A percentile compares a stretch with the other conserved stretches of the same genome.
These are phyloP conservation scores for Camellia sinensis DNA, from an alignment of 148 eudicot species.

Conservation along the genomic window DNA sequence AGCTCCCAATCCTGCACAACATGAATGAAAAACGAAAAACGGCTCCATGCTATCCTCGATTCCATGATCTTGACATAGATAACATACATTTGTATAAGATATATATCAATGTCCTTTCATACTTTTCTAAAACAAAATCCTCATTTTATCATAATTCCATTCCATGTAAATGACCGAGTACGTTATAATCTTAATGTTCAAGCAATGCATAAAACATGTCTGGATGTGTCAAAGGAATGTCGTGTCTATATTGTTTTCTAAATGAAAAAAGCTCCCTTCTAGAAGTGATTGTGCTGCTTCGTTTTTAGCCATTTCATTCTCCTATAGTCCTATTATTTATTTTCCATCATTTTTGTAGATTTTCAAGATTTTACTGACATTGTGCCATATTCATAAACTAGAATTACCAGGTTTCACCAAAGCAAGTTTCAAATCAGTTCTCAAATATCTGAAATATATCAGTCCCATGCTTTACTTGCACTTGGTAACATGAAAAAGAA, in stretches of 20 bases:
- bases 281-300: too few relatives aligned
- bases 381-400: not conserved
- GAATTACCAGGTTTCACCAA: conserved; percentile 1
- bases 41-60: not conserved
- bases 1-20: not conserved
- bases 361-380: not conserved
- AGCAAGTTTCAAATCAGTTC: not conserved
- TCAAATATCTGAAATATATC: not conserved
- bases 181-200: too few relatives aligned
- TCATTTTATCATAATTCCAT: not conserved
- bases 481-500: not conserved
- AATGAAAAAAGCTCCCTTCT: too few relatives aligned
- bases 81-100: not conserved
- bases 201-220: too few relatives aligned
- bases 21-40: not conserved
- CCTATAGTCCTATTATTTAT: not conserved
- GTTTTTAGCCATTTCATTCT: too few relatives aligned
- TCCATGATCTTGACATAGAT: not conserved
- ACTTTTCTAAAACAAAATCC: not conserved
- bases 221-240: too few relatives aligned
- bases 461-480: not conserved
- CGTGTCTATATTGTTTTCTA: too few relatives aligned
- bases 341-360: not conserved
- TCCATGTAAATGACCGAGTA: too few relatives aligned
- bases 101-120: not conserved